These are phyloP conservation scores for Flaveria linearis DNA, from an alignment of 129 eudicot species.

Conservation along the genomic window DNA sequence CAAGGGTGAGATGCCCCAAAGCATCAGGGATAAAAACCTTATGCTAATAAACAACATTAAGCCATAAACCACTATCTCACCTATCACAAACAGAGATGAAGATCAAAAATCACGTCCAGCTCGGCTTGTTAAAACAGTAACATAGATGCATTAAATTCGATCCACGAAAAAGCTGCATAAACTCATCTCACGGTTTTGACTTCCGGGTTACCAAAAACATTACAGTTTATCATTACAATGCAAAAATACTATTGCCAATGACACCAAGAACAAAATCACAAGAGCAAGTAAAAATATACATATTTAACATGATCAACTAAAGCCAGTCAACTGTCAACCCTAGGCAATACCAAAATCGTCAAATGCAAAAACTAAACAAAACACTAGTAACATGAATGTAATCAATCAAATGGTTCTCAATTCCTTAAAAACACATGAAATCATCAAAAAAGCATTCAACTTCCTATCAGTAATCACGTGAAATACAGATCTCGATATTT, in stretches of 20 bases:
- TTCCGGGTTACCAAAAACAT: background rate
- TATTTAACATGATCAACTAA: background rate
- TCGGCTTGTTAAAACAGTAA: background rate
- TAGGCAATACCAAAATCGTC: background rate
- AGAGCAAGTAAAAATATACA: constrained; percentile 18
- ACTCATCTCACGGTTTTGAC: no score
- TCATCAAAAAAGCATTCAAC: constrained; percentile 1
- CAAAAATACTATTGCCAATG: background rate
- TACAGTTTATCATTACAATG: background rate
- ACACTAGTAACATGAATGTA: background rate
- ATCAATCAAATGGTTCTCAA: constrained; percentile 17
- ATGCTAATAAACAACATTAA: background rate
- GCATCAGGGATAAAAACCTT: background rate
- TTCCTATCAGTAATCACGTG: background rate
- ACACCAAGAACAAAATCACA: background rate
- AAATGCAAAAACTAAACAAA: constrained; percentile 5
- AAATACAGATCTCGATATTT: constrained; percentile 24
- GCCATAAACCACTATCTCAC: constrained; percentile 4
- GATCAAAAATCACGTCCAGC: background rate
- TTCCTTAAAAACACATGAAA: constrained; percentile 4
- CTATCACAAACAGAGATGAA: background rate
- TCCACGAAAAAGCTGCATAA: background rate
- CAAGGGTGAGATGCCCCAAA: background rate
- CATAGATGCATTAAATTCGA: background rate
- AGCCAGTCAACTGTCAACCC: constrained; percentile 26